Percentiles rank a stretch among this genome's conserved stretches.
phyloP scores from a whole-genome alignment of 441 rosid genomes.

The Corymbia citriodora region DNA sequence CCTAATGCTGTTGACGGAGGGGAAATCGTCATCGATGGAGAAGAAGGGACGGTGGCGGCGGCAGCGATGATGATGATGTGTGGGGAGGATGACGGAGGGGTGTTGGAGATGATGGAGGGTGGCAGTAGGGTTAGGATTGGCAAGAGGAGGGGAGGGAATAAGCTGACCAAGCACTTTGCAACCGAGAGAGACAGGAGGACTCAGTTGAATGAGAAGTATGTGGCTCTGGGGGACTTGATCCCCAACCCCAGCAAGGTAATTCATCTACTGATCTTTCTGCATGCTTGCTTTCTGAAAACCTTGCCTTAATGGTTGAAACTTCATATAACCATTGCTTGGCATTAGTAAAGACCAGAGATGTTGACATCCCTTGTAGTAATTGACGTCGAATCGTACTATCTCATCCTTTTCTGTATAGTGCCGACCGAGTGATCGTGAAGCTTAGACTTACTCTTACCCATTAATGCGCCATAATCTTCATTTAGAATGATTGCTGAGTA shows the following conservation, averaged over 20 bases:
- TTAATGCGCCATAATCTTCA: neutral
- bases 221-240: slow-evolving; percentile 48
- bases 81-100: slow-evolving; percentile 16
- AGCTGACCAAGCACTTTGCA: slow-evolving; percentile 49
- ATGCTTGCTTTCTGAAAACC: neutral
- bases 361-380: neutral
- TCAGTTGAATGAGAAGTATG: slow-evolving; percentile 52
- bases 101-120: slow-evolving; percentile 28
- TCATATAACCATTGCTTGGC: neutral
- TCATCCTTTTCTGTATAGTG: neutral
- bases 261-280: neutral
- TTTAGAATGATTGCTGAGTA: neutral
- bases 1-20: neutral
- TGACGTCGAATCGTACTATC: neutral
- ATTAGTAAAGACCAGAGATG: neutral
- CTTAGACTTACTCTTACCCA: neutral
- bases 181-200: slow-evolving; percentile 73
- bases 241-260: slow-evolving; percentile 81
- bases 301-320: neutral
- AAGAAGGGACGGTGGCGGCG: neutral
- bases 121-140: slow-evolving; percentile 35
- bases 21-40: neutral
- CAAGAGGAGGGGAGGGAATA: slow-evolving; percentile 33
- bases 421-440: neutral
- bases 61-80: neutral